Percentiles rank a stretch among this genome's conserved stretches.
Evolutionary conservation across 768 basidiomycete genomes (phyloP).

Genomic region (Boletus patriciae): DNA sequence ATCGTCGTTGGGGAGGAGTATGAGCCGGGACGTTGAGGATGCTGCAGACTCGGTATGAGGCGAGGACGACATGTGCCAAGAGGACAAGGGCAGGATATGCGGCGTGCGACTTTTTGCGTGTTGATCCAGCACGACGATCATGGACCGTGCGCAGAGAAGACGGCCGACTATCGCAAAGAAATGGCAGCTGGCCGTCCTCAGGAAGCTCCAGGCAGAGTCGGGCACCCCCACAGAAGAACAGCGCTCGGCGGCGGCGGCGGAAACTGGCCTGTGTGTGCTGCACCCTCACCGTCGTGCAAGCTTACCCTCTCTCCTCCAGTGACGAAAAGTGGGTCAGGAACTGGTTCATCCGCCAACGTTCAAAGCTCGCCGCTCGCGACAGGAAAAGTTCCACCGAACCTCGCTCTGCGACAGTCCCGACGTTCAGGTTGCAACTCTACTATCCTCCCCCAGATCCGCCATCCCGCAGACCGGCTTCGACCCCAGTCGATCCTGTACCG

Average conservation of each 20-base stretch:
- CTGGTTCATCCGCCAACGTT: constrained; percentile 33
- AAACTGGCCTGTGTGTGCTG: constrained; percentile 34
- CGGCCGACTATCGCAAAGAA: constrained; percentile 21
- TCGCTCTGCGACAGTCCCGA: neutral
- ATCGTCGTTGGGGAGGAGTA: constrained; percentile 62
- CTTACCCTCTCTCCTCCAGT: constrained; percentile 14
- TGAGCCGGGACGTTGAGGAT: constrained; percentile 52
- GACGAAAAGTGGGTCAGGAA: constrained; percentile 31
- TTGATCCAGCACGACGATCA: constrained; percentile 7
- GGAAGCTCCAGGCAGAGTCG: constrained; percentile 21
- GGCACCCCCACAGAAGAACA: constrained; percentile 26
- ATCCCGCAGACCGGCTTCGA: constrained; percentile 6
- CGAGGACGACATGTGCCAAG: constrained; percentile 6
- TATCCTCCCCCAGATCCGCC: neutral
- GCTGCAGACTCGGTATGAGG: no score
- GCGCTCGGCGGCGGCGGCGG: constrained; percentile 18
- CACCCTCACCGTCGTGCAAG: constrained; percentile 3
- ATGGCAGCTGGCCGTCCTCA: constrained; percentile 34
- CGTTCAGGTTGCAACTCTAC: constrained; percentile 16
- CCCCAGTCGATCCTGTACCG: neutral
- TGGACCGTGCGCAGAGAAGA: constrained; percentile 4
- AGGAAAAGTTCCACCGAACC: constrained; percentile 6
- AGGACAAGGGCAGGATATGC: constrained; percentile 4
- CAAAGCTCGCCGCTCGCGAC: constrained; percentile 15
- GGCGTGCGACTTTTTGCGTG: constrained; percentile 20